A percentile compares a stretch with the other conserved stretches of the same genome.
Evolutionary conservation across 2,329 filamentous ascomycete genomes (phyloP).

Genomic region (Cryphonectria carpinicola): DNA sequence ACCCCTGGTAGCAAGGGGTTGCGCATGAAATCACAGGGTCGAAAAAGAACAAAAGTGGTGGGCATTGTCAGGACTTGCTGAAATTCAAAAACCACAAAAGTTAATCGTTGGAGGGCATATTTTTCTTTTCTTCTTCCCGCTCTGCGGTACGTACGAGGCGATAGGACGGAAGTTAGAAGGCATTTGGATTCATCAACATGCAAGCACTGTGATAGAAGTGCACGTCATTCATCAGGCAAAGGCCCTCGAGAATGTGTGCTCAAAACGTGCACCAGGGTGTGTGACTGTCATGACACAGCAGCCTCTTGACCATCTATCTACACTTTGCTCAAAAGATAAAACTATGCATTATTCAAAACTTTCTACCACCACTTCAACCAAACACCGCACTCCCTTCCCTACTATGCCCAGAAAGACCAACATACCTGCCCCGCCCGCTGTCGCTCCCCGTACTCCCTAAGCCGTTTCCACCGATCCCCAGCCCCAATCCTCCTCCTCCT

Average conservation of each 20-base stretch:
- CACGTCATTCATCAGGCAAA: background rate
- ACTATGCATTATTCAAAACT: background rate
- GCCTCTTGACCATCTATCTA: background rate
- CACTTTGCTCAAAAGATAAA: too few species aligned
- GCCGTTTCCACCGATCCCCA: background rate
- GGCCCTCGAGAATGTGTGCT: background rate
- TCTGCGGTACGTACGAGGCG: background rate
- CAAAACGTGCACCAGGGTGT: background rate
- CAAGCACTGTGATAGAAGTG: background rate
- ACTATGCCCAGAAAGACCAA: constrained; percentile 32
- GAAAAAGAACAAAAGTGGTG: background rate
- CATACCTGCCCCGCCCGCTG: constrained; percentile 35
- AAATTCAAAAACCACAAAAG: background rate
- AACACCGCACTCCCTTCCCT: constrained; percentile 20
- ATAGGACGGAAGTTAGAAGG: background rate
- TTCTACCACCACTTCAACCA: background rate
- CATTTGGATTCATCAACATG: background rate
- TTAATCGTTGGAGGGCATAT: background rate
- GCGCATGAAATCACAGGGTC: background rate
- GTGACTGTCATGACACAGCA: background rate
- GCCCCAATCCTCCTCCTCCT: background rate
- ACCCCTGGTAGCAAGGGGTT: background rate
- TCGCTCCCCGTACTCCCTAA: constrained; percentile 12
- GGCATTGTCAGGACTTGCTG: background rate
- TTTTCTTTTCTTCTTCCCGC: constrained; percentile 1